Conservation (phyloP, 2,329 filamentous ascomycete genomes). For the Teratosphaeria epicoccoides region DNA sequence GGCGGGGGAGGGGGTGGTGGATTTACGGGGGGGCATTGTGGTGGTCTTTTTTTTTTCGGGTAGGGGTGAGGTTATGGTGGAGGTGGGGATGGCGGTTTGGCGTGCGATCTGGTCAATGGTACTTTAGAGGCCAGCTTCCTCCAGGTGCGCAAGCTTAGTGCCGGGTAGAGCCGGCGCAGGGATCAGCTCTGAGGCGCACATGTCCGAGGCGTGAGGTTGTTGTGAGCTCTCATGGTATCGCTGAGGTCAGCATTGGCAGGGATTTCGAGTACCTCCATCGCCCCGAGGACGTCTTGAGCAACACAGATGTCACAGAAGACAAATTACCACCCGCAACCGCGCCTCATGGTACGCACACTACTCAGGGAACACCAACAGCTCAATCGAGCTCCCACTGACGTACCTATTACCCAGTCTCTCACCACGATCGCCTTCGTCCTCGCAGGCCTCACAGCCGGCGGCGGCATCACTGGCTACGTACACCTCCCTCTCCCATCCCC, state of each 20-base stretch:
- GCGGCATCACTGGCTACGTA: constrained; percentile 73
- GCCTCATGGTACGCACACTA: background rate
- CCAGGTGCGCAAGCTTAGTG: background rate
- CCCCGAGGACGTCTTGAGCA: background rate
- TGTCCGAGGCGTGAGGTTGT: background rate
- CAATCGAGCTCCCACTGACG: background rate
- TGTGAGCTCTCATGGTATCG: background rate
- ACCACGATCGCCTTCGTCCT: constrained; percentile 59
- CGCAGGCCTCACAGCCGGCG: constrained; percentile 70
- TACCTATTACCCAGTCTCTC: constrained; percentile 3
- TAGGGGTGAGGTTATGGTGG: background rate
- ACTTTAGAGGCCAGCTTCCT: background rate
- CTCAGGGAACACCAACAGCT: background rate
- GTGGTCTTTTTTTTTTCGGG: no score
- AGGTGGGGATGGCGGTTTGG: background rate
- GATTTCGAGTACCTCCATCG: background rate
- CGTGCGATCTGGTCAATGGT: background rate
- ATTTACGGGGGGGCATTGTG: constrained; percentile 23
- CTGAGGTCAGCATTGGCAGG: background rate
- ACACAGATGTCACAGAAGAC: background rate
- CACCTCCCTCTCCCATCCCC: background rate
- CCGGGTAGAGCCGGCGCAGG: no score
- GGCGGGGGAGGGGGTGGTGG: constrained; percentile 15
- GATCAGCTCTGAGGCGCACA: background rate
- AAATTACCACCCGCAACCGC: background rate